These are phyloP conservation scores for Xylariaceae sp. DNA, from an alignment of 2,329 filamentous ascomycete species.

Conservation along the genomic window DNA sequence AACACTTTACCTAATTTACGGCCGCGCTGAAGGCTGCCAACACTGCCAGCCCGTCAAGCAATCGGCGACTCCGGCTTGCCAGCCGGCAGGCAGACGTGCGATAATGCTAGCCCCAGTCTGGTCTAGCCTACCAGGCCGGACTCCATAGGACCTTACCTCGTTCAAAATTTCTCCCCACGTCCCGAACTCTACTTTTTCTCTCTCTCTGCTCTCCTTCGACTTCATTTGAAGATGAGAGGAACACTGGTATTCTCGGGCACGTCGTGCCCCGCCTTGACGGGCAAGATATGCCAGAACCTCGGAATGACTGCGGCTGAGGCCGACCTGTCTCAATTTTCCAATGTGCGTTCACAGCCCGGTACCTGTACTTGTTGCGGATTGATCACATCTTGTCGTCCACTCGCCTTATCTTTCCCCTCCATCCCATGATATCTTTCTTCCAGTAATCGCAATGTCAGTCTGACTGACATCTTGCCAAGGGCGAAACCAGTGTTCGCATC, in stretches of 20 bases:
- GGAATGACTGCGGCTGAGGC: slow-evolving; percentile 61
- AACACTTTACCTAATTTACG: no score
- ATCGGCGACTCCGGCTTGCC: no score
- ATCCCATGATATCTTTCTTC: background rate
- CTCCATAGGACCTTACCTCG: background rate
- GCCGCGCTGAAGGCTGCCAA: no score
- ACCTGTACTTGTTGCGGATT: slow-evolving; percentile 1
- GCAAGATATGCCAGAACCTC: slow-evolving; percentile 64
- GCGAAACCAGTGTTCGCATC: slow-evolving; percentile 67
- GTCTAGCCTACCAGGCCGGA: background rate
- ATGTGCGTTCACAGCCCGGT: slow-evolving; percentile 46
- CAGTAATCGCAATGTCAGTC: slow-evolving; percentile 11
- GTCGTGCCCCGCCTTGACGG: slow-evolving; percentile 61
- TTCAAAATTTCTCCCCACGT: slow-evolving; percentile 23
- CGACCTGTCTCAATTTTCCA: slow-evolving; percentile 66
- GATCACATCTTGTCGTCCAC: background rate
- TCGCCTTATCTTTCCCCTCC: background rate
- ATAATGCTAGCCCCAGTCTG: background rate
- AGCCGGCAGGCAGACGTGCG: background rate
- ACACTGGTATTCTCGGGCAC: slow-evolving; percentile 65
- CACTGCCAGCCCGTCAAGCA: no score
- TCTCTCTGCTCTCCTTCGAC: slow-evolving; percentile 27
- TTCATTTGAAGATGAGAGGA: slow-evolving; percentile 51
- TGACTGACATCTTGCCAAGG: slow-evolving; percentile 41
- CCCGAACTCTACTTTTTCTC: slow-evolving; percentile 24